Evolutionary conservation across 1,284 basidiomycete species (phyloP).

Genomic region (Ustilago tritici): DNA sequence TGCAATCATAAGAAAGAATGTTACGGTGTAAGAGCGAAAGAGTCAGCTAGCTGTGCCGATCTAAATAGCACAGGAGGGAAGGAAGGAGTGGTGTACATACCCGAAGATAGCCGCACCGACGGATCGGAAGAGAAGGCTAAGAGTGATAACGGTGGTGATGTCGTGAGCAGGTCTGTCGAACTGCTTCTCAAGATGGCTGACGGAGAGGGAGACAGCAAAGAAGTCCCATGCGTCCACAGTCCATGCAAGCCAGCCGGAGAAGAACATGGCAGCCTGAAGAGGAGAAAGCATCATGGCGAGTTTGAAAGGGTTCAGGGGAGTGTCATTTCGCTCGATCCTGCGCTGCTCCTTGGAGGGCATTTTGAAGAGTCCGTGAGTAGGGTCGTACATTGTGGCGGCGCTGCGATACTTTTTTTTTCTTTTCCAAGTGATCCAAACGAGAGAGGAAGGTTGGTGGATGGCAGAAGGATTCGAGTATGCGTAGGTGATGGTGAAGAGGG

Average conservation of each 20-base stretch:
- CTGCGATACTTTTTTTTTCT: background rate
- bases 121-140: conserved; percentile 90
- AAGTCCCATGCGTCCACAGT: conserved; percentile 67
- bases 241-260: conserved; percentile 65
- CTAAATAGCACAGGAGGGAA: too few species aligned
- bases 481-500: background rate
- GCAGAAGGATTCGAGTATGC: background rate
- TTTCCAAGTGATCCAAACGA: background rate
- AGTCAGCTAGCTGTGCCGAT: background rate
- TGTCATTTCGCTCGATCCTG: conserved; percentile 2
- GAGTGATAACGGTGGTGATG: conserved; percentile 79
- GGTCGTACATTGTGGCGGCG: conserved; percentile 50
- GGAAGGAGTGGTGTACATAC: conserved; percentile 11
- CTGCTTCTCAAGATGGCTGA: conserved; percentile 32
- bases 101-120: conserved; percentile 85
- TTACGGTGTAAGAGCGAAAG: too few species aligned
- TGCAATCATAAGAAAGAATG: background rate
- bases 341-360: conserved; percentile 65
- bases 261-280: conserved; percentile 58
- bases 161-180: conserved; percentile 35
- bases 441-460: too few species aligned
- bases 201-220: conserved; percentile 65
- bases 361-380: conserved; percentile 64
- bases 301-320: conserved; percentile 9
- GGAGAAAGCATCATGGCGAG: conserved; percentile 60